A percentile compares a stretch with the other conserved stretches of the same genome.
phyloP scores from a whole-genome alignment of 768 basidiomycete species.

The Suillus hirtellus region DNA sequence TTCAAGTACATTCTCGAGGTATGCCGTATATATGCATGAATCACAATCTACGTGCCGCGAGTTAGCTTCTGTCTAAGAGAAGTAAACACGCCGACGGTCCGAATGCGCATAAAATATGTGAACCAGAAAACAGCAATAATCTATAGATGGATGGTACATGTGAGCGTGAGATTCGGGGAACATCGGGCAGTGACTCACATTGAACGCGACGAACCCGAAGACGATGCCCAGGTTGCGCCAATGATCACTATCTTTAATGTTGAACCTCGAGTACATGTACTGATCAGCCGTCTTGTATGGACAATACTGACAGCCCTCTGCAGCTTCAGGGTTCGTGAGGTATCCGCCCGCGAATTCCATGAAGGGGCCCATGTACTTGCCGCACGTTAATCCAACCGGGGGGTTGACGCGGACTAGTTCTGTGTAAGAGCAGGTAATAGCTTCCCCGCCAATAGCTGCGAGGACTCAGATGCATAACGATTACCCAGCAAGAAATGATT shows the following conservation, averaged over 20 bases:
- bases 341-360: conserved; percentile 46
- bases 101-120: too few species aligned
- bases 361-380: conserved; percentile 45
- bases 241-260: conserved; percentile 52
- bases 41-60: too few species aligned
- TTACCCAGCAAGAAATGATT: too few species aligned
- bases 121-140: too few species aligned
- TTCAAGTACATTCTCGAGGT: too few species aligned
- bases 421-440: conserved; percentile 50
- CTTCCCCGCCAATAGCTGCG: conserved; percentile 13
- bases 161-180: too few species aligned
- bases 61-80: too few species aligned
- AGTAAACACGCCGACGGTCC: too few species aligned
- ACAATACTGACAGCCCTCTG: conserved; percentile 46
- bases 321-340: conserved; percentile 39
- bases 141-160: too few species aligned
- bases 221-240: conserved; percentile 59
- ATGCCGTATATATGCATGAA: too few species aligned
- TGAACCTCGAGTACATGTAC: conserved; percentile 42
- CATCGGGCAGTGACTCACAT: too few species aligned
- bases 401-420: conserved; percentile 45
- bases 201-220: conserved; percentile 26
- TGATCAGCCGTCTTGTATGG: conserved; percentile 50
- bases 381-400: conserved; percentile 48
- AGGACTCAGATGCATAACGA: too few species aligned